Conservation (phyloP, 2,329 filamentous ascomycete genomes). For the Camptophora hylomeconis region DNA sequence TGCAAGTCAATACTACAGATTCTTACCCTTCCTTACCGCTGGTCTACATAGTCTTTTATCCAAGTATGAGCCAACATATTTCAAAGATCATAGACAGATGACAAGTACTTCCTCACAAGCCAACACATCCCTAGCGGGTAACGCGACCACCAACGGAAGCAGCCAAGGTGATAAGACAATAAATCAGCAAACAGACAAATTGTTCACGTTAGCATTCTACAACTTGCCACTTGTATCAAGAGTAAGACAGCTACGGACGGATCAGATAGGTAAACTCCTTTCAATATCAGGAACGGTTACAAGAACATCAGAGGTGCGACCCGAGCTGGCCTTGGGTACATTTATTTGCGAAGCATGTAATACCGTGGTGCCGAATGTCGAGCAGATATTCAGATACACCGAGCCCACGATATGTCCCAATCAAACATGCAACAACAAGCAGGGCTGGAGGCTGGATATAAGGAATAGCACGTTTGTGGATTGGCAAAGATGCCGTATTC, state of each 20-base stretch:
- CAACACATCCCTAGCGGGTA: slow-evolving; percentile 41
- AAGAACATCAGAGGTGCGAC: slow-evolving; percentile 88
- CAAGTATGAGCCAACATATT: slow-evolving; percentile 89
- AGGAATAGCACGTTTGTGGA: slow-evolving; percentile 95
- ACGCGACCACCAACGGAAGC: slow-evolving; percentile 50
- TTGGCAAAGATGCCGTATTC: slow-evolving; percentile 97
- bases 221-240: slow-evolving; percentile 80
- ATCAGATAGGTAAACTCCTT: slow-evolving; percentile 81
- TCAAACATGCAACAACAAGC: slow-evolving; percentile 68
- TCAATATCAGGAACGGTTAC: slow-evolving; percentile 97
- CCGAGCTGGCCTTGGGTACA: slow-evolving; percentile 81
- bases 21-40: slow-evolving; percentile 78
- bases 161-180: slow-evolving; percentile 56
- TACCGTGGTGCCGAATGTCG: slow-evolving; percentile 73
- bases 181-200: slow-evolving; percentile 91
- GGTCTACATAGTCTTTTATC: slow-evolving; percentile 86
- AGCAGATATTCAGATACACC: slow-evolving; percentile 95
- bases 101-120: slow-evolving; percentile 60
- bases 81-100: slow-evolving; percentile 79
- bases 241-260: slow-evolving; percentile 72
- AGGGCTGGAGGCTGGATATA: slow-evolving; percentile 95
- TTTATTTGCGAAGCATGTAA: slow-evolving; percentile 86
- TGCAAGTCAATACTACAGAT: slow-evolving; percentile 85
- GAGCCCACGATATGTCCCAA: slow-evolving; percentile 96
- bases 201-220: slow-evolving; percentile 88